Conservation (phyloP, 441 rosid species). For the Sinapis alba region DNA sequence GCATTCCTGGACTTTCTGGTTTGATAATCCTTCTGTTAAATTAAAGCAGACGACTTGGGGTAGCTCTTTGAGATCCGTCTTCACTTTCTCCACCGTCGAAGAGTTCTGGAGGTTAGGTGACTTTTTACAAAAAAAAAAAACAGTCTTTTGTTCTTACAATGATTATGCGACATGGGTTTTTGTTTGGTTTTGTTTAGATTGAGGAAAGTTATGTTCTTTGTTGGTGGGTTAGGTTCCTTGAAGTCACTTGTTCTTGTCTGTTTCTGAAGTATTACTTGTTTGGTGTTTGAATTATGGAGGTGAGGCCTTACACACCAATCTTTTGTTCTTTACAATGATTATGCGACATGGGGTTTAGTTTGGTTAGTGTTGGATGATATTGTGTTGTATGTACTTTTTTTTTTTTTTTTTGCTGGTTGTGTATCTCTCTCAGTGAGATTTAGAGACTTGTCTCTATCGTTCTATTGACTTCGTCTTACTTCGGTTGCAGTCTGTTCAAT, state of each 20-base stretch:
- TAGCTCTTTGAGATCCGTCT: slow-evolving; percentile 67
- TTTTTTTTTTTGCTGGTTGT: too few species aligned
- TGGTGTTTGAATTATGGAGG: slow-evolving; percentile 54
- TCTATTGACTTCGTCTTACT: background rate
- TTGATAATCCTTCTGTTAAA: slow-evolving; percentile 68
- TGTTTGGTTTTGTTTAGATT: background rate
- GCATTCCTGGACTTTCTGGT: slow-evolving; percentile 91
- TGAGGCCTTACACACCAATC: slow-evolving; percentile 6
- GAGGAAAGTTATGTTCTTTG: background rate
- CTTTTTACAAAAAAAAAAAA: background rate
- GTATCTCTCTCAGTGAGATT: too few species aligned
- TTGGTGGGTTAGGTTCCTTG: background rate
- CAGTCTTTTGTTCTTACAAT: background rate
- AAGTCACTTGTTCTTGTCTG: background rate
- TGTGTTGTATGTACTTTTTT: too few species aligned
- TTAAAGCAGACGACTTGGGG: slow-evolving; percentile 71
- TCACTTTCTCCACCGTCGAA: slow-evolving; percentile 68
- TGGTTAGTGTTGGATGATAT: background rate
- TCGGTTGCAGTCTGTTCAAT: slow-evolving; percentile 67
- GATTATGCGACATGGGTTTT: slow-evolving; percentile 1
- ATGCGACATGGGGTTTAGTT: slow-evolving; percentile 1
- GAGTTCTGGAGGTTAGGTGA: slow-evolving; percentile 78
- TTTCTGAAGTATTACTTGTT: background rate
- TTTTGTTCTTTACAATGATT: background rate
- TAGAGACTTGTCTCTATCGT: background rate